phyloP scores from a whole-genome alignment of 805 yeast genomes.

The Saturnispora besseyi region DNA sequence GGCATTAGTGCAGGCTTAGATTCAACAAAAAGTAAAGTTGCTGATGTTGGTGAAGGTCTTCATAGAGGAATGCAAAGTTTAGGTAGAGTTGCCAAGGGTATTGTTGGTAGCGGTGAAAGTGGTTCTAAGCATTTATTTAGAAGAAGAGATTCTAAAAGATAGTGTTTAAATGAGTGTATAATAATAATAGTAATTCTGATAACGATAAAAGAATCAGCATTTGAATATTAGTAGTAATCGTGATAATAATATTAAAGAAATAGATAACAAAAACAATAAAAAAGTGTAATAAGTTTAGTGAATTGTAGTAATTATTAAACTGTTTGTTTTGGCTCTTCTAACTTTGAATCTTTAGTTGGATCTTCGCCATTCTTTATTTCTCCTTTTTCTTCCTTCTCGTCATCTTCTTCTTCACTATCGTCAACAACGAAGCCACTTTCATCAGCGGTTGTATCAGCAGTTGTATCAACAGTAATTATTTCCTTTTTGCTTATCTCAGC shows the following conservation, averaged over 20 bases:
- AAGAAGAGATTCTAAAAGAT: background rate
- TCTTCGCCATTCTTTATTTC: background rate
- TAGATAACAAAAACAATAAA: background rate
- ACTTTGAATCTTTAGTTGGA: background rate
- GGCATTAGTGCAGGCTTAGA: slow-evolving; percentile 6
- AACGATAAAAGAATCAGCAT: too few species aligned
- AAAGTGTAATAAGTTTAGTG: background rate
- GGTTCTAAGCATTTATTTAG: background rate
- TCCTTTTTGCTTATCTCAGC: background rate
- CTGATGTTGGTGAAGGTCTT: slow-evolving; percentile 8
- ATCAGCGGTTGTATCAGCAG: slow-evolving; percentile 6
- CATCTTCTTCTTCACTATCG: slow-evolving; percentile 38
- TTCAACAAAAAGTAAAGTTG: slow-evolving; percentile 5
- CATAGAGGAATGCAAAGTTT: slow-evolving; percentile 9
- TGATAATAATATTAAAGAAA: background rate
- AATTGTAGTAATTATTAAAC: background rate
- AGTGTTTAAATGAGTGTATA: background rate
- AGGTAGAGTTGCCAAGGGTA: slow-evolving; percentile 7
- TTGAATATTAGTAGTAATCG: background rate
- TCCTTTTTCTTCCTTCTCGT: slow-evolving; percentile 14
- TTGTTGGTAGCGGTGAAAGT: slow-evolving; percentile 1
- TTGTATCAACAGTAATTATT: background rate
- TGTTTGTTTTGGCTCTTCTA: background rate
- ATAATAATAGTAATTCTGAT: background rate
- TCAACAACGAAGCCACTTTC: slow-evolving; percentile 45